phyloP scores from a whole-genome alignment of 768 basidiomycete genomes.

The Russula ochroleuca region DNA sequence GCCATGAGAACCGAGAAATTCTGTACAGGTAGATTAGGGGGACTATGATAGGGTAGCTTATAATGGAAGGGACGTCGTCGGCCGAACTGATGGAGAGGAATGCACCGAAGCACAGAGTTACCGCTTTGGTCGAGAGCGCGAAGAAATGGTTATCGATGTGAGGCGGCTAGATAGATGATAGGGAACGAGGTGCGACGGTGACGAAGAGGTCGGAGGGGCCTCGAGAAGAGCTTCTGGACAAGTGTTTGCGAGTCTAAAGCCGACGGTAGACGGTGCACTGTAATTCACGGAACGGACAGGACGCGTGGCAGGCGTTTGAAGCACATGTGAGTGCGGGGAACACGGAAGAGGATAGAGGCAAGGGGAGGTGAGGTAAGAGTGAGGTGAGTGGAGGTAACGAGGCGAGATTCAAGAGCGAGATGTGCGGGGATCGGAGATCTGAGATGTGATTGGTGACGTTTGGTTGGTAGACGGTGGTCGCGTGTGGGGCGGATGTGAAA shows the following conservation, averaged over 20 bases:
- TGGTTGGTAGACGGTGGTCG: conserved; percentile 13
- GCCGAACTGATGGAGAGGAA: conserved; percentile 14
- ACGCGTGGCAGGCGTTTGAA: conserved; percentile 1
- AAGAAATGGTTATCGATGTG: conserved; percentile 18
- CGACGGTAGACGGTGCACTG: too few relatives aligned
- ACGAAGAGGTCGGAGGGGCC: not conserved
- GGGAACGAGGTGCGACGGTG: not conserved
- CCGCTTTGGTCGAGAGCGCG: conserved; percentile 14
- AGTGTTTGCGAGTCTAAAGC: not conserved
- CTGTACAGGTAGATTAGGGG: not conserved
- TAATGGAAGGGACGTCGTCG: conserved; percentile 16
- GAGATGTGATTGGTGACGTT: conserved; percentile 25
- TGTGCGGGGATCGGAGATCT: conserved; percentile 22
- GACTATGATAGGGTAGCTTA: not conserved
- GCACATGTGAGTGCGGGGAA: conserved; percentile 19
- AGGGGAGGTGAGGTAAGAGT: not conserved
- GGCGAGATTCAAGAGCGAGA: conserved; percentile 13
- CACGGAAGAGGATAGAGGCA: conserved; percentile 2
- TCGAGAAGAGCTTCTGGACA: conserved; percentile 1
- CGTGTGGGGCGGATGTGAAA: conserved; percentile 15
- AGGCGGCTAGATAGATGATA: not conserved
- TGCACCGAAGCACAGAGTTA: conserved; percentile 7
- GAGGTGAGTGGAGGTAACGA: not conserved
- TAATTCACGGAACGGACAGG: not conserved
- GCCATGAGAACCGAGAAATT: conserved; percentile 16